Conservation (phyloP, 495 filamentous ascomycete genomes). For the Hypoxylon trugodes region DNA sequence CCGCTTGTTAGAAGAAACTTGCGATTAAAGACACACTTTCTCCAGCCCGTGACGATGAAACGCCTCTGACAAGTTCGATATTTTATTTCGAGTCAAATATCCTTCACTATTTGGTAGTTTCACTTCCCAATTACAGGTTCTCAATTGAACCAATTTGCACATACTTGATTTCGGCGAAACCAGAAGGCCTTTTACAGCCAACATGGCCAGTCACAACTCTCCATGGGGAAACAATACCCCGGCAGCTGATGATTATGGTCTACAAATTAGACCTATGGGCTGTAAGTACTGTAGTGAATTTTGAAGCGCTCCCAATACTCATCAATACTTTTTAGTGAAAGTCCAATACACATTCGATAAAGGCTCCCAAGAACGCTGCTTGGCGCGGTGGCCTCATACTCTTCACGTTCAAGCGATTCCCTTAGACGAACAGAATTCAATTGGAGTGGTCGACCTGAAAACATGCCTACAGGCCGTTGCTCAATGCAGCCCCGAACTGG, state of each 20-base stretch:
- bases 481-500: constrained; percentile 80
- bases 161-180: neutral
- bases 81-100: neutral
- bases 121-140: neutral
- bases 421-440: constrained; percentile 73
- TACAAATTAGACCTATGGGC: constrained; percentile 61
- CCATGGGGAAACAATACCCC: constrained; percentile 59
- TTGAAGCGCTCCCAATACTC: constrained; percentile 23
- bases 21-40: constrained; percentile 18
- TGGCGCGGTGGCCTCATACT: constrained; percentile 86
- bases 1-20: neutral
- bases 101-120: neutral
- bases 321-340: constrained; percentile 71
- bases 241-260: constrained; percentile 56
- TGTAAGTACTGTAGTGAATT: constrained; percentile 46
- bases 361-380: constrained; percentile 85
- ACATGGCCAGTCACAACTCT: constrained; percentile 32
- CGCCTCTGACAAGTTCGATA: constrained; percentile 12
- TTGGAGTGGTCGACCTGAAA: constrained; percentile 90
- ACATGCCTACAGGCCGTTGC: constrained; percentile 89
- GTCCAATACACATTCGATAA: constrained; percentile 97
- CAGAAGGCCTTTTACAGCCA: constrained; percentile 4
- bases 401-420: constrained; percentile 81
- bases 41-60: constrained; percentile 20
- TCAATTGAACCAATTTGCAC: constrained; percentile 1